These are phyloP conservation scores for Mycena latifolia DNA, from an alignment of 768 basidiomycete species.

Conservation along the genomic window DNA sequence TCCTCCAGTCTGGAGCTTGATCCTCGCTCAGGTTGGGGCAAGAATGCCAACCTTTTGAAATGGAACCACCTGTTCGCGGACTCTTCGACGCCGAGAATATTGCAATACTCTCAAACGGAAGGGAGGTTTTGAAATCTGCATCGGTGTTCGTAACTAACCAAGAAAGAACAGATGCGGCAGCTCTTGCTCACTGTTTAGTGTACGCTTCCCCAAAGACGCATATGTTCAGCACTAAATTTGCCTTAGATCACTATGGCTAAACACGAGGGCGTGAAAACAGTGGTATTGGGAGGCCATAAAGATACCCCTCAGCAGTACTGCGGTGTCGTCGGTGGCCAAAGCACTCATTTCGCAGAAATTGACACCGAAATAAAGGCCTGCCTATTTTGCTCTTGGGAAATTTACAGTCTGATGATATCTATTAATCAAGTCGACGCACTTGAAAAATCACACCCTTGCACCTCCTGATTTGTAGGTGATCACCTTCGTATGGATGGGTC, in stretches of 20 bases:
- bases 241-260: constrained; percentile 71
- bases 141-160: not conserved
- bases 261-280: constrained; percentile 65
- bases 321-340: constrained; percentile 74
- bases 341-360: constrained; percentile 67
- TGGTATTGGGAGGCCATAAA: constrained; percentile 68
- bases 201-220: constrained; percentile 36
- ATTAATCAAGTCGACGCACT: constrained; percentile 61
- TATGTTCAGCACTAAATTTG: constrained; percentile 3
- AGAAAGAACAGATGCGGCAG: constrained; percentile 53
- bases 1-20: not conserved
- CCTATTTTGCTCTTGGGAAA: constrained; percentile 3
- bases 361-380: constrained; percentile 70
- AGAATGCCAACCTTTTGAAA: constrained; percentile 57
- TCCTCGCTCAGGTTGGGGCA: constrained; percentile 52
- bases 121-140: not conserved
- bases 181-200: constrained; percentile 61
- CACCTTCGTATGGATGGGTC: not conserved
- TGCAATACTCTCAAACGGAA: constrained; percentile 68
- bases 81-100: constrained; percentile 64
- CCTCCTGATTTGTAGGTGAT: constrained; percentile 73
- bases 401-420: constrained; percentile 5
- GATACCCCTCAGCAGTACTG: constrained; percentile 66
- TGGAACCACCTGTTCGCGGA: constrained; percentile 53
- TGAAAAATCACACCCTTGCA: constrained; percentile 67